Evolutionary conservation across 257 asterid species (phyloP).

Genomic region (Solanum lycopersicoides): DNA sequence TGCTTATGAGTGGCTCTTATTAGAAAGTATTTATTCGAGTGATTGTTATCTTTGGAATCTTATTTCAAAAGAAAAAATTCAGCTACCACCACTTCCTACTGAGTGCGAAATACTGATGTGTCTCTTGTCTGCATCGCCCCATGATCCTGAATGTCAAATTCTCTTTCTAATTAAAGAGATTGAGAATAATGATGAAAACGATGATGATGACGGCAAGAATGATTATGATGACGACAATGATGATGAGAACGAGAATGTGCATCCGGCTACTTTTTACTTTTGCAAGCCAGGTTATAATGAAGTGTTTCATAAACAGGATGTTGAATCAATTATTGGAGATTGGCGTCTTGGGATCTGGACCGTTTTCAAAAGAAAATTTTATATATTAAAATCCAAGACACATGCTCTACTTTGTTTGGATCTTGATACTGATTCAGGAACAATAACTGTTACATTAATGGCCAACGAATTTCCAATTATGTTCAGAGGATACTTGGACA

Average conservation of each 20-base stretch:
- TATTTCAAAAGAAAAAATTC: not conserved
- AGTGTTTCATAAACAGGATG: not conserved
- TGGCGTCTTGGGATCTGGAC: accelerated
- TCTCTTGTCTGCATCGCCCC: not conserved
- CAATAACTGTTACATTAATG: not conserved
- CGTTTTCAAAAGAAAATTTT: not conserved
- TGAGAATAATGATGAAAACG: too few relatives aligned
- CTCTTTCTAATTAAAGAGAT: not conserved
- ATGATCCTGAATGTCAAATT: not conserved
- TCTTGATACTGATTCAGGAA: not conserved
- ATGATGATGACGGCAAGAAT: too few relatives aligned
- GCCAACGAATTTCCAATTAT: not conserved
- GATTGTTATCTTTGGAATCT: not conserved
- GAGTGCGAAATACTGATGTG: not conserved
- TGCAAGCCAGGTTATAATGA: not conserved
- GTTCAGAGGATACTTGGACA: accelerated
- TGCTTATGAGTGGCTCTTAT: not conserved
- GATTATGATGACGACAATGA: too few relatives aligned
- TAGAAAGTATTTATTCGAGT: accelerated
- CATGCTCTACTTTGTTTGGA: not conserved
- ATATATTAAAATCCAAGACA: not conserved
- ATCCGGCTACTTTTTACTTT: not conserved
- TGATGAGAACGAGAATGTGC: not conserved
- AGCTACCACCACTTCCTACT: not conserved
- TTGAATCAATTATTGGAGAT: not conserved